Conservation (phyloP, 1,284 basidiomycete genomes). For the Trichosporon sp. region DNA sequence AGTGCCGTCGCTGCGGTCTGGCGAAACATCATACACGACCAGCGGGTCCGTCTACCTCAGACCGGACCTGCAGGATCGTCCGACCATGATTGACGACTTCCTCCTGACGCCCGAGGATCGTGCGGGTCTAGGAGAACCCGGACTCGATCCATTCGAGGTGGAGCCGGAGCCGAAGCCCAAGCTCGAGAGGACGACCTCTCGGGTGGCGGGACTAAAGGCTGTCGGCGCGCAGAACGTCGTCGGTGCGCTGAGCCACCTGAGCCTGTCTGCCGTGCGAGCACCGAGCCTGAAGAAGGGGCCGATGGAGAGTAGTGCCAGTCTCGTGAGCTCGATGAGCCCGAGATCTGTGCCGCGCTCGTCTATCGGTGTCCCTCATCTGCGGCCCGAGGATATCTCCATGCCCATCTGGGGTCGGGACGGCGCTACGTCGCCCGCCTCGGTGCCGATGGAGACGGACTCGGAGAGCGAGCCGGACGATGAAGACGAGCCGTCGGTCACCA, state of each 20-base stretch:
- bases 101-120: background rate
- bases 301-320: background rate
- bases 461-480: constrained; percentile 1
- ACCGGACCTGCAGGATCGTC: background rate
- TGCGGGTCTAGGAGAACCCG: background rate
- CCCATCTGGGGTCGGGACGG: background rate
- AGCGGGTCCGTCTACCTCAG: background rate
- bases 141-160: background rate
- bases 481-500: background rate
- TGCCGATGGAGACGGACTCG: background rate
- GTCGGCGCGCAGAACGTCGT: background rate
- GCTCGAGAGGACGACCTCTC: background rate
- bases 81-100: background rate
- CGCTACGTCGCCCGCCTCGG: background rate
- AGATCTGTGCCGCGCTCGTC: background rate
- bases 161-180: background rate
- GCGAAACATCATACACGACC: background rate
- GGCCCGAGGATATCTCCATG: background rate
- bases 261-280: background rate
- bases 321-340: background rate
- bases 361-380: too few species aligned
- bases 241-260: background rate
- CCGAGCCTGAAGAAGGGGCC: background rate
- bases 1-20: background rate
- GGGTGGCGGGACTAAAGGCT: background rate